phyloP scores from a whole-genome alignment of 768 basidiomycete genomes.

The Macrolepiota albuminosa region DNA sequence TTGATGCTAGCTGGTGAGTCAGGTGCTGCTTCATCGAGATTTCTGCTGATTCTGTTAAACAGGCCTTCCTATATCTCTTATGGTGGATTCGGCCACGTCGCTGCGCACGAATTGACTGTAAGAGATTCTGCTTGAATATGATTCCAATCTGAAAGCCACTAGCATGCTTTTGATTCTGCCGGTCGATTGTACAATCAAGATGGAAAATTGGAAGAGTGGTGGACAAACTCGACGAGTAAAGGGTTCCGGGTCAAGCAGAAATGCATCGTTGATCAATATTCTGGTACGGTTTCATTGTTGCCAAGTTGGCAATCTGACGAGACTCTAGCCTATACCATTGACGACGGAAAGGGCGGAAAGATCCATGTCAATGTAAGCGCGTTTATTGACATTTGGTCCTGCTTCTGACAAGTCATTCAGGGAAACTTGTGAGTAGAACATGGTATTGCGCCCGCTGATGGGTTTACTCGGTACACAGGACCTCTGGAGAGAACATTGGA shows the following conservation, averaged over 20 bases:
- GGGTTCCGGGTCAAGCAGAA: conserved; percentile 79
- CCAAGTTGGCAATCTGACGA: background rate
- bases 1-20: conserved; percentile 67
- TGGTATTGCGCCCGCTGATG: background rate
- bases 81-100: conserved; percentile 89
- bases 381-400: conserved; percentile 5
- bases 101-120: conserved; percentile 89
- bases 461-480: conserved; percentile 39
- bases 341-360: conserved; percentile 80
- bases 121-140: conserved; percentile 17
- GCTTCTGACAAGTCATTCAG: conserved; percentile 28
- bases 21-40: background rate
- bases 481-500: conserved; percentile 89
- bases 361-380: conserved; percentile 76
- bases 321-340: conserved; percentile 70
- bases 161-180: conserved; percentile 90
- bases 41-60: background rate
- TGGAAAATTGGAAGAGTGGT: conserved; percentile 88
- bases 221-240: conserved; percentile 82
- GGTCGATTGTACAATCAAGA: conserved; percentile 88
- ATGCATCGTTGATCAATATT: conserved; percentile 91
- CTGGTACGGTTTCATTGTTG: conserved; percentile 35
- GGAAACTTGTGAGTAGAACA: conserved; percentile 60
- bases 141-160: background rate
- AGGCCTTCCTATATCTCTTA: conserved; percentile 91